Base-by-base conservation (phyloP, 306 rosid genomes). In the Trifolium dubium region DNA sequence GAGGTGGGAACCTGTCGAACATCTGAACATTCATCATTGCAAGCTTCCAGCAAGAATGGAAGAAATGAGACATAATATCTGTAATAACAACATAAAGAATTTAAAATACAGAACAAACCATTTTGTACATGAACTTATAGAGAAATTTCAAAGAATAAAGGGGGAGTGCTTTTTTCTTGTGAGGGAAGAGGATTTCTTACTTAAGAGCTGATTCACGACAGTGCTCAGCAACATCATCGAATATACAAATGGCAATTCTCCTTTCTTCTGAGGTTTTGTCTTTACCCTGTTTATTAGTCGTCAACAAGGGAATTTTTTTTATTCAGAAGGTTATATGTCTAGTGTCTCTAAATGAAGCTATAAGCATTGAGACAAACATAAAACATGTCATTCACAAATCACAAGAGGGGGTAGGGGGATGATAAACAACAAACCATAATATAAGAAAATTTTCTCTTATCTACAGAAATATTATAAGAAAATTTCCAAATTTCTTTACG, bases 201-300 rank as follows among this genome's bases (percentile, higher is more conserved):
- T 92, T 92, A 10, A 92, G 77, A 73, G 97, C 98, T 28, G 98
- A 89, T 85, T 90, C 99, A 32, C 86, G 92, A 64, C 99, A 92
- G 71, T 95, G 97, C 80, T 95, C 99, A 34, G 89, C 98, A 85
- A 95, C 84, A 80, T 95, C 99, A 79, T 95, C 99, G 80, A 95
- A 95, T 82, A 95, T 83, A 84, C 98, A 95, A 67, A 92, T 85
- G 60, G 98, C 92, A 35, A 92, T 95, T 76, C 99, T 87, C 86
- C 99, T 88, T 89, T 95, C 99, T 81, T 90, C 99, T 39, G 97
- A 83, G 30, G 98, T 77, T 81, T 84, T 95, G 83, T 92, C 99
- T 84, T 90, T 95, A 12, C 97, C 98, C 99, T 95, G 82, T 11
- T 77, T 50, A 46, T n/a, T 82, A 76, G 72, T 71, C 51, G 66